Evolutionary conservation across 2,329 filamentous ascomycete genomes (phyloP).

Genomic region (Colletotrichum sp.): DNA sequence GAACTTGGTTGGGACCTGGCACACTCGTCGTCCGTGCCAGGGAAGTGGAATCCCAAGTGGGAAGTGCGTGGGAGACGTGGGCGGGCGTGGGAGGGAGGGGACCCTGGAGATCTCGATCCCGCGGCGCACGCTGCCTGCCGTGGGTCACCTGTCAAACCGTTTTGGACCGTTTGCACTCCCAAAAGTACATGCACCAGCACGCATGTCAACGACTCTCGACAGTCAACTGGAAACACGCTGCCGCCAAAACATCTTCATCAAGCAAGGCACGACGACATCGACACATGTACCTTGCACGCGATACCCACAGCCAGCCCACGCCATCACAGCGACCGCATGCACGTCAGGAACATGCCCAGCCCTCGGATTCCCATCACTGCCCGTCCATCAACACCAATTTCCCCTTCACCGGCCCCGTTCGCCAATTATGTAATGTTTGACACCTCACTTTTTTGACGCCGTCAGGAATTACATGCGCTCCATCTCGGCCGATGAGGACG

Average conservation of each 20-base stretch:
- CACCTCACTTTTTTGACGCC: neutral
- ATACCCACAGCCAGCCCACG: neutral
- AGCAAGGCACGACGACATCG: neutral
- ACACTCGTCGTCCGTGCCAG: neutral
- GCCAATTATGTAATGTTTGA: constrained; percentile 1
- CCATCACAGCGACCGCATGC: too few relatives aligned
- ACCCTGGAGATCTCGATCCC: too few relatives aligned
- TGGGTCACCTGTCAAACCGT: neutral
- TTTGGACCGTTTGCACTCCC: neutral
- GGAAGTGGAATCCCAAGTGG: neutral
- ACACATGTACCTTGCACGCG: neutral
- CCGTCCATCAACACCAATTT: neutral
- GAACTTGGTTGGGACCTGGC: neutral
- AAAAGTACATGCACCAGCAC: neutral
- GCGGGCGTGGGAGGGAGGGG: neutral
- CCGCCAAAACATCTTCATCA: neutral
- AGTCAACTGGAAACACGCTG: neutral
- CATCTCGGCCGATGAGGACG: neutral
- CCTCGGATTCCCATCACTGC: neutral
- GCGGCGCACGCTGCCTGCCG: neutral
- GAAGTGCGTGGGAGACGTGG: neutral
- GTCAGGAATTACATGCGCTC: neutral
- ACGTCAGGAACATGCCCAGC: too few relatives aligned
- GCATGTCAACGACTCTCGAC: neutral
- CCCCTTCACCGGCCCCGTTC: neutral